Conservation (phyloP, 345 rosid genomes). For the Populus nigra region DNA sequence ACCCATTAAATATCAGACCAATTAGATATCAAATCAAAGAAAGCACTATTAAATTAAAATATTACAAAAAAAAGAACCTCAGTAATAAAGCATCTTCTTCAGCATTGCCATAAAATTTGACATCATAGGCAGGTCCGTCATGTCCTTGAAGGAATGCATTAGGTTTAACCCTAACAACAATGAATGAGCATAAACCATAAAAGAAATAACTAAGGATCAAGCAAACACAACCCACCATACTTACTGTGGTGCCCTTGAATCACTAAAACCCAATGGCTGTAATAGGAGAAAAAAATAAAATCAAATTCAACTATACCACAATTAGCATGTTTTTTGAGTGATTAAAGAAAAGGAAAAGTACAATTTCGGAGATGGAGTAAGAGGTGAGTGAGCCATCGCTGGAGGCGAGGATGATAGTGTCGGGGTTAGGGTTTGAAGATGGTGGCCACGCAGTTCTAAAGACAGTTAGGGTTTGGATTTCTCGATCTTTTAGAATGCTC, state of each 20-base stretch:
- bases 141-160: slow-evolving; percentile 61
- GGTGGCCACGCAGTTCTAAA: slow-evolving; percentile 85
- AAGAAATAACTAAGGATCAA: background rate
- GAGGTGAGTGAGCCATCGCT: slow-evolving; percentile 83
- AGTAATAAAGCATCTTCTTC: slow-evolving; percentile 61
- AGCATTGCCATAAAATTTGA: slow-evolving; percentile 71
- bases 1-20: background rate
- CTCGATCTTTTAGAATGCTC: slow-evolving; percentile 64
- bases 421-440: slow-evolving; percentile 50
- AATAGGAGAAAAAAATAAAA: background rate
- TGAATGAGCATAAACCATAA: background rate
- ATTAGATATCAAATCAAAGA: background rate
- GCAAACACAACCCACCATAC: slow-evolving; percentile 5
- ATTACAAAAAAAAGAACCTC: slow-evolving; percentile 43
- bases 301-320: background rate
- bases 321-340: background rate
- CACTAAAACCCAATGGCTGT: slow-evolving; percentile 44
- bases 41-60: background rate
- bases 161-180: slow-evolving; percentile 51
- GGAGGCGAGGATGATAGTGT: slow-evolving; percentile 59
- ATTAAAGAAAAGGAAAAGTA: slow-evolving; percentile 14
- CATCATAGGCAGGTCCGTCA: slow-evolving; percentile 89
- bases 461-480: slow-evolving; percentile 59
- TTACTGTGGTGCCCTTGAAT: slow-evolving; percentile 41
- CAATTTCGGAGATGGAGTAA: slow-evolving; percentile 60